Percentiles rank a stretch among this genome's conserved stretches.
Conservation (phyloP, 202 grass and related monocot species). For the Bolboschoenoplectus hybrid region DNA sequence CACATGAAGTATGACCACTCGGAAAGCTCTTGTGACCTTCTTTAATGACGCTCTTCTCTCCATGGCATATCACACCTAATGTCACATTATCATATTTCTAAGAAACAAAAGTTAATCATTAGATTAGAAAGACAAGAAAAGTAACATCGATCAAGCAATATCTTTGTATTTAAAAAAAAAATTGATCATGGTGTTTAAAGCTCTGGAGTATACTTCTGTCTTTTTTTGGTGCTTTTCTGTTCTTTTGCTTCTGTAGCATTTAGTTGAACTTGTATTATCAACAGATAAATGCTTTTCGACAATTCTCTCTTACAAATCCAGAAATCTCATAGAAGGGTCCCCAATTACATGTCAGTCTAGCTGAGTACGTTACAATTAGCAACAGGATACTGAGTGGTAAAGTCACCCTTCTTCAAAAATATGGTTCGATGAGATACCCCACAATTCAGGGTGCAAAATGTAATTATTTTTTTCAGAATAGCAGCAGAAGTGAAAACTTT, state of each 20-base stretch:
- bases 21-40: slow-evolving; percentile 98
- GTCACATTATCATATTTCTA: slow-evolving; percentile 71
- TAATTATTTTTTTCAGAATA: not conserved
- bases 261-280: not conserved
- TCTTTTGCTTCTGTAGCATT: not conserved
- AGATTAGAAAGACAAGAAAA: slow-evolving; percentile 15
- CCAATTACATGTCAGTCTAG: not conserved
- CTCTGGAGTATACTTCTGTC: not conserved
- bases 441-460: not conserved
- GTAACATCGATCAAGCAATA: not conserved
- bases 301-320: not conserved
- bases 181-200: not conserved
- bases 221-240: not conserved
- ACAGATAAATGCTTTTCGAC: not conserved
- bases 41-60: slow-evolving; percentile 69
- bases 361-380: not conserved
- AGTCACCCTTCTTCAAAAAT: not conserved
- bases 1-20: slow-evolving; percentile 89
- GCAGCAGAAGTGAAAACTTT: not conserved
- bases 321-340: not conserved
- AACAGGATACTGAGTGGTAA: not conserved
- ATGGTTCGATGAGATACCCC: not conserved
- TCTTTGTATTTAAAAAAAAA: not conserved
- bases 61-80: slow-evolving; percentile 68
- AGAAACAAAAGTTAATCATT: slow-evolving; percentile 22